Percentiles rank a stretch among this genome's conserved stretches.
Conservation (phyloP, 2,329 filamentous ascomycete genomes). For the Cladorrhinum sp. region DNA sequence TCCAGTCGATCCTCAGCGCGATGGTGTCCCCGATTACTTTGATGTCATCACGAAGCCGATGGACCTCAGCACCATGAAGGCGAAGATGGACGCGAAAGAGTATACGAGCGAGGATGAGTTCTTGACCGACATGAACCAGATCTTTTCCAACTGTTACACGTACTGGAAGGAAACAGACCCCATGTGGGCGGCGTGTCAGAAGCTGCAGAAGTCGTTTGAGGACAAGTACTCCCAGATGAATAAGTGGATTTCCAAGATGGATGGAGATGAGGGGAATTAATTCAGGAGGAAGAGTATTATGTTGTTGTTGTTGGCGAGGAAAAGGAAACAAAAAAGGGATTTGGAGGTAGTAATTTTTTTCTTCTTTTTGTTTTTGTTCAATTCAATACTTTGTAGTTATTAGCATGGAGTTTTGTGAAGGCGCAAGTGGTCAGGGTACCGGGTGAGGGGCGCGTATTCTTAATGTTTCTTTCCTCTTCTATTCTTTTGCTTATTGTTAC, state of each 20-base stretch:
- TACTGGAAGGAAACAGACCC: slow-evolving; percentile 57
- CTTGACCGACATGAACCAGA: slow-evolving; percentile 55
- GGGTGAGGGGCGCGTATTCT: background rate
- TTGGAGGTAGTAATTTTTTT: too few relatives aligned
- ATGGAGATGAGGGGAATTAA: slow-evolving; percentile 38
- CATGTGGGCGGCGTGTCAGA: slow-evolving; percentile 55
- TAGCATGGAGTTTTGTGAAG: slow-evolving; percentile 1
- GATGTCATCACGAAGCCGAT: slow-evolving; percentile 60
- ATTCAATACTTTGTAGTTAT: background rate
- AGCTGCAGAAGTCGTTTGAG: slow-evolving; percentile 51
- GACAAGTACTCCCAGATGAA: slow-evolving; percentile 52
- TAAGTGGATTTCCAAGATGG: slow-evolving; percentile 58
- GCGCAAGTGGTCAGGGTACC: background rate
- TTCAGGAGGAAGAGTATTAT: too few relatives aligned
- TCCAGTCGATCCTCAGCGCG: slow-evolving; percentile 52
- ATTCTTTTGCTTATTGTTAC: background rate
- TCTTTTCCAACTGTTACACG: slow-evolving; percentile 62
- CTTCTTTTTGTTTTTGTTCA: too few relatives aligned
- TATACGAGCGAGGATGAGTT: slow-evolving; percentile 55
- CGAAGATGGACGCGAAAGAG: slow-evolving; percentile 53
- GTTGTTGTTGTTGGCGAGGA: too few relatives aligned
- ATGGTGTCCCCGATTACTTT: slow-evolving; percentile 60
- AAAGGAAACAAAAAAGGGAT: too few relatives aligned
- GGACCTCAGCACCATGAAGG: slow-evolving; percentile 59
- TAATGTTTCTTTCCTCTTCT: background rate